Percentiles rank a stretch among this genome's conserved stretches.
Conservation (phyloP, 495 filamentous ascomycete genomes). For the Pyrenopolyporus hunteri region DNA sequence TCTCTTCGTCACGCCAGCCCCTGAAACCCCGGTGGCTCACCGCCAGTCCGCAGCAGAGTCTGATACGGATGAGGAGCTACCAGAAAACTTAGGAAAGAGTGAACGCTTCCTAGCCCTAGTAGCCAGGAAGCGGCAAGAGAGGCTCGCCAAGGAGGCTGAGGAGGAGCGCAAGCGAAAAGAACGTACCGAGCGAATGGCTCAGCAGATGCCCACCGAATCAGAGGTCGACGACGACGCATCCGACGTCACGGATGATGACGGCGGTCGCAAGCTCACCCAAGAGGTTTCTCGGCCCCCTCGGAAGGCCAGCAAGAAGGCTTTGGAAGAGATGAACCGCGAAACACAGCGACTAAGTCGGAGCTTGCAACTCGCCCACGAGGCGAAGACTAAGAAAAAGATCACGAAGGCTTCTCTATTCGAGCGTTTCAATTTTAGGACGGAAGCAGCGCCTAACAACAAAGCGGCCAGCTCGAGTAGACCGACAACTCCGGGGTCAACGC, state of each 20-base stretch:
- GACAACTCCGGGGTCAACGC: slow-evolving; percentile 46
- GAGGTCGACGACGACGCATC: slow-evolving; percentile 57
- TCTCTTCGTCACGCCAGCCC: slow-evolving; percentile 52
- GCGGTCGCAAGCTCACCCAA: slow-evolving; percentile 65
- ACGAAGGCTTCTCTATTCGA: slow-evolving; percentile 84
- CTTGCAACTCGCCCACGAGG: slow-evolving; percentile 89
- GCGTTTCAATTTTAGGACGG: slow-evolving; percentile 72
- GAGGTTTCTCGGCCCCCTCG: slow-evolving; percentile 68
- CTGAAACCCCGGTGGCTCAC: slow-evolving; percentile 28
- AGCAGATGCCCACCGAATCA: slow-evolving; percentile 38
- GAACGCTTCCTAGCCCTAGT: slow-evolving; percentile 70
- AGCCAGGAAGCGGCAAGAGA: slow-evolving; percentile 71
- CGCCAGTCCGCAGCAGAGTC: slow-evolving; percentile 37
- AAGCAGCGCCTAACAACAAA: slow-evolving; percentile 47
- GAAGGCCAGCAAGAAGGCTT: slow-evolving; percentile 92
- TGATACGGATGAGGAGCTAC: slow-evolving; percentile 54
- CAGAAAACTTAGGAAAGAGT: slow-evolving; percentile 56
- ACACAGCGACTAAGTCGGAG: slow-evolving; percentile 89
- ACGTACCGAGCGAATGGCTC: slow-evolving; percentile 49
- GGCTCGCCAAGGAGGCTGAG: slow-evolving; percentile 66
- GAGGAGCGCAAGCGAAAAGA: slow-evolving; percentile 58
- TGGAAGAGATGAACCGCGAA: slow-evolving; percentile 94
- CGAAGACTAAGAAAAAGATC: slow-evolving; percentile 90
- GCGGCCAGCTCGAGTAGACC: slow-evolving; percentile 54
- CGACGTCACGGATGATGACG: slow-evolving; percentile 61